Percentiles rank a stretch among this genome's conserved stretches.
phyloP scores from a whole-genome alignment of 345 rosid species.

The Pugionium cornutum region DNA sequence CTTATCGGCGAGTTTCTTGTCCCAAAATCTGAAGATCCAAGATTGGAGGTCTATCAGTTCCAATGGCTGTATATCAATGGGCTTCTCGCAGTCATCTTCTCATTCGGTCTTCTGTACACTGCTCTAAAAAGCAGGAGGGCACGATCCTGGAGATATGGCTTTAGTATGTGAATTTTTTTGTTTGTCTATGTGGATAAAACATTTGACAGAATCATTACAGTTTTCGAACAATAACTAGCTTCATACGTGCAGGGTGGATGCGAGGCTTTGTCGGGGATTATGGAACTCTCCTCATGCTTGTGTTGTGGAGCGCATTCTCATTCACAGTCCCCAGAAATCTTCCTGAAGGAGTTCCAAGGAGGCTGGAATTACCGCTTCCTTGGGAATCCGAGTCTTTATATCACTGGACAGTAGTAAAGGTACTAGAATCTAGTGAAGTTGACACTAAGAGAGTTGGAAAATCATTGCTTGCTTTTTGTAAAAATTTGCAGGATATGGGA shows the following conservation, averaged over 20 bases:
- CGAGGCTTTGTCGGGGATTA: constrained; percentile 76
- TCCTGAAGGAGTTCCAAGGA: constrained; percentile 65
- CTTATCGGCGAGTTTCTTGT: constrained; percentile 57
- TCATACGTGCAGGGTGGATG: constrained; percentile 54
- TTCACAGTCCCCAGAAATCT: constrained; percentile 48
- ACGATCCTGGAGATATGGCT: constrained; percentile 67
- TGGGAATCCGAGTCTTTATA: constrained; percentile 60
- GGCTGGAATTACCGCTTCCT: constrained; percentile 66
- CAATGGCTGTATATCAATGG: constrained; percentile 71
- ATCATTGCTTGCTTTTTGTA: no score
- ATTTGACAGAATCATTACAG: background rate
- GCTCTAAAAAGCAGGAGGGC: constrained; percentile 65
- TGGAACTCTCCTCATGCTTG: constrained; percentile 78
- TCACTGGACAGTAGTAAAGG: constrained; percentile 78
- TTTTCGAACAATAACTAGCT: constrained; percentile 22
- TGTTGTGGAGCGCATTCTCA: constrained; percentile 67
- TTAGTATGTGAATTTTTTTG: constrained; percentile 36
- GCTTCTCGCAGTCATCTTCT: constrained; percentile 66
- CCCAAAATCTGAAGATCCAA: constrained; percentile 47
- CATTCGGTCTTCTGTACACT: constrained; percentile 58
- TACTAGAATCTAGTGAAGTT: background rate
- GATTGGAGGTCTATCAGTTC: constrained; percentile 47
- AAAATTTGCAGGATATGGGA: constrained; percentile 59
- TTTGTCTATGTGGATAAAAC: background rate
- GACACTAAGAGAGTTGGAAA: no score